These are phyloP conservation scores for Chaetomiaceae sp. DNA, from an alignment of 2,329 filamentous ascomycete species.

Conservation along the genomic window DNA sequence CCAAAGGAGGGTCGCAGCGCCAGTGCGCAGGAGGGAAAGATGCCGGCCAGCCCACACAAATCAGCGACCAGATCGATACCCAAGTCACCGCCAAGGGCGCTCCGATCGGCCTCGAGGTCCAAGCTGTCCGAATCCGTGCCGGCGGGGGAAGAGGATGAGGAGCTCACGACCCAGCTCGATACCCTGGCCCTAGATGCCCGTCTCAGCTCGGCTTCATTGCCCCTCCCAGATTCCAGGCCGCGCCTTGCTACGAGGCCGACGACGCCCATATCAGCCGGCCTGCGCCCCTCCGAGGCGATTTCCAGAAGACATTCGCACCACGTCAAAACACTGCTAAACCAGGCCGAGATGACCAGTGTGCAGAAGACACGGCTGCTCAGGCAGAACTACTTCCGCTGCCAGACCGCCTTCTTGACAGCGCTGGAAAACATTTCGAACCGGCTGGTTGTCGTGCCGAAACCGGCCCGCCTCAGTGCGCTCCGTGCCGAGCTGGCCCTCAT, in stretches of 20 bases:
- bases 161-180: slow-evolving; percentile 47
- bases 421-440: slow-evolving; percentile 81
- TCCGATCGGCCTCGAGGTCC: slow-evolving; percentile 23
- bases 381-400: slow-evolving; percentile 77
- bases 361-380: slow-evolving; percentile 70
- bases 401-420: slow-evolving; percentile 75
- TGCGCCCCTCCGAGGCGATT: slow-evolving; percentile 46
- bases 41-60: slow-evolving; percentile 17
- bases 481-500: slow-evolving; percentile 77
- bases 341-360: slow-evolving; percentile 56
- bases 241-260: slow-evolving; percentile 47
- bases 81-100: slow-evolving; percentile 16
- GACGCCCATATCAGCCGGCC: slow-evolving; percentile 54
- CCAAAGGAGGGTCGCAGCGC: slow-evolving; percentile 42
- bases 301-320: slow-evolving; percentile 58
- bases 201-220: slow-evolving; percentile 63
- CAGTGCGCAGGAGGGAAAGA: slow-evolving; percentile 40
- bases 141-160: slow-evolving; percentile 34
- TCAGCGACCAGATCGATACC: slow-evolving; percentile 12
- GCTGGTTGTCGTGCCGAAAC: slow-evolving; percentile 76
- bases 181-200: slow-evolving; percentile 53
- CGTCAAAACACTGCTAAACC: slow-evolving; percentile 50
- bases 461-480: slow-evolving; percentile 73
- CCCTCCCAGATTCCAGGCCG: slow-evolving; percentile 57
- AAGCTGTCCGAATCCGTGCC: slow-evolving; percentile 22